Base-by-base conservation (phyloP, 2,329 filamentous ascomycete species). In the Rutstroemia sp. region DNA sequence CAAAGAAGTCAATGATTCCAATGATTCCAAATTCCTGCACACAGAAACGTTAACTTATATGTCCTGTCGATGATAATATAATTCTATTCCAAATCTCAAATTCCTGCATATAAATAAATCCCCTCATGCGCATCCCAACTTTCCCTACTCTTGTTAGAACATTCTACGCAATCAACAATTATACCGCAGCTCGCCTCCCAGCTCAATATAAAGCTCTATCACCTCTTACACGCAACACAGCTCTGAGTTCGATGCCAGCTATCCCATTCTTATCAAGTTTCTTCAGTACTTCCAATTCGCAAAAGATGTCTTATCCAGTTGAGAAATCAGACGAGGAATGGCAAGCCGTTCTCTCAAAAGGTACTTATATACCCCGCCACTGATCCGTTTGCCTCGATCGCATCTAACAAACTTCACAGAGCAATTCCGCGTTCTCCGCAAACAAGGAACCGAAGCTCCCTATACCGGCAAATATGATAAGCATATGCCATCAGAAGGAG, bases 371-470 rank as follows among this genome's bases (percentile, higher is more conserved):
- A 41, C 25, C 30, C 19, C 5, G 10, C 27, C 23, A 19, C 34
- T 4, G 21, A 12, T 5, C 16, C 38, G 25, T 23, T 39, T 42
- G 8, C 9, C 14, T 39, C 10, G 39, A 47, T 58, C 47, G 45
- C 47, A 63, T 75, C 75, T 71, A 63, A 71, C 62, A 27, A 14
- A 34, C 46, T 48, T 2, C 5, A 21, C 25, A 96, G 92, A 96
- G 68, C 94, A 99, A 79, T 99, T 97, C 78, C 89, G 90, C 62
- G 81, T 99, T 69, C 83, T 99, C 55, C 87, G 94, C 61, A 77
- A 95, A 71, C 92, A 96, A 72, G 94, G 92, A 66, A 99, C 94
- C 47, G 95, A 99, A 71, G 74, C 82, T 2, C 82, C 92, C 16
- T 85, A 82, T 64, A 85, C 86, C 5, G 92, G 92, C 67, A 83